Conservation (phyloP, 2,329 filamentous ascomycete genomes). For the Botrytis hyacinthi region DNA sequence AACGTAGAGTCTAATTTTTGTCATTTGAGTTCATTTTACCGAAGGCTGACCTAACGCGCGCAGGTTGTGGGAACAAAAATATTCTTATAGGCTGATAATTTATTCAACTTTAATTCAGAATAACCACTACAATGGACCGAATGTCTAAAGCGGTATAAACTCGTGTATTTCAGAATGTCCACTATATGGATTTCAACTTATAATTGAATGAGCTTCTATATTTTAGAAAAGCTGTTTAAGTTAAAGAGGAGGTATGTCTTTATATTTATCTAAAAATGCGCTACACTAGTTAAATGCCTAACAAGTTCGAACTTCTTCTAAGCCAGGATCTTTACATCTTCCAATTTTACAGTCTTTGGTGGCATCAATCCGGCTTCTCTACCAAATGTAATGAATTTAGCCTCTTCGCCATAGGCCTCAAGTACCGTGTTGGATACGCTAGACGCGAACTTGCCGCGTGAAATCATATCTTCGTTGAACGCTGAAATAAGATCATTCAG, state of each 20-base stretch:
- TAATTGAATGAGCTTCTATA: not conserved
- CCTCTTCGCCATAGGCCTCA: not conserved
- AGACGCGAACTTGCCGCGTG: not conserved
- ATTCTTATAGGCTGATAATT: not conserved
- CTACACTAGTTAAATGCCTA: not conserved
- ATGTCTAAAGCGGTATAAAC: not conserved
- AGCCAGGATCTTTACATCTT: not conserved
- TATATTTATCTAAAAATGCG: not conserved
- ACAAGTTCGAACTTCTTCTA: not conserved
- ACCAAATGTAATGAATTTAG: not conserved
- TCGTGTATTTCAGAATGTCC: not conserved
- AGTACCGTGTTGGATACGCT: not conserved
- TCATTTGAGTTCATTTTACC: not conserved
- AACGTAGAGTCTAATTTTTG: not conserved
- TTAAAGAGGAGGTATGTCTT: not conserved
- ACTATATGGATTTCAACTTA: not conserved
- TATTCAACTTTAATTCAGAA: not conserved
- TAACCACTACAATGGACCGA: not conserved
- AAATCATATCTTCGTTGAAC: not conserved
- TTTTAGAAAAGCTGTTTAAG: not conserved
- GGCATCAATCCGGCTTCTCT: not conserved
- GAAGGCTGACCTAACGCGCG: not conserved
- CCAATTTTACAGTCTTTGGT: not conserved
- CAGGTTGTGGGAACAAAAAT: not conserved
- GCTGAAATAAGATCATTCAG: not conserved